phyloP scores from a whole-genome alignment of 768 basidiomycete genomes.

The Termitomyces sp. region DNA sequence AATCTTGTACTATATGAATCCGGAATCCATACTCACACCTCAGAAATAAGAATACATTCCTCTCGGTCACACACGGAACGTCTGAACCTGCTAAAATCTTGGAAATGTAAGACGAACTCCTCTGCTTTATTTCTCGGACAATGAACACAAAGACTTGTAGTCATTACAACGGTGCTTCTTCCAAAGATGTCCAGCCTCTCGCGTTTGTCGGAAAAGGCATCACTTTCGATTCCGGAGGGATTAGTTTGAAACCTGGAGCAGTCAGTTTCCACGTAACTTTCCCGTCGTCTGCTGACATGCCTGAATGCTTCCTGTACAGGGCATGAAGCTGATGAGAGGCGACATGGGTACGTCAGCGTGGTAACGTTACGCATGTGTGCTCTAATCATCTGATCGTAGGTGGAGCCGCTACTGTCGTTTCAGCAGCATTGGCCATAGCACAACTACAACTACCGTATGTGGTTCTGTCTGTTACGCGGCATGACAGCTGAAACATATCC shows the following conservation, averaged over 20 bases:
- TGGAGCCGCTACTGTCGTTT: slow-evolving; percentile 75
- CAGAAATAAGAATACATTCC: slow-evolving; percentile 60
- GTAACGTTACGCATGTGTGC: neutral
- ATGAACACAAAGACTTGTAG: slow-evolving; percentile 27
- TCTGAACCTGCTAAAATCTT: slow-evolving; percentile 82
- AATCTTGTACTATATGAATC: slow-evolving; percentile 3
- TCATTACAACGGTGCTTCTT: slow-evolving; percentile 74
- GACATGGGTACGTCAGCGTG: slow-evolving; percentile 63
- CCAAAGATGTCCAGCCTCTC: slow-evolving; percentile 52
- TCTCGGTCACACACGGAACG: slow-evolving; percentile 81
- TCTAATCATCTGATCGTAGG: slow-evolving; percentile 27
- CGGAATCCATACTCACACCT: neutral
- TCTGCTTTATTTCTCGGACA: neutral
- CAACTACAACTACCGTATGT: slow-evolving; percentile 76
- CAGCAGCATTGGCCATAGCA: slow-evolving; percentile 72
- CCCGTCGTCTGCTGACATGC: neutral
- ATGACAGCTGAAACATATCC: neutral
- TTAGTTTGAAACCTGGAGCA: slow-evolving; percentile 73
- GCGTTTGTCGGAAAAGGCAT: slow-evolving; percentile 86
- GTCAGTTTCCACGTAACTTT: slow-evolving; percentile 30
- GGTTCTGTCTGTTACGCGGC: neutral
- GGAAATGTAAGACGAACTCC: slow-evolving; percentile 54
- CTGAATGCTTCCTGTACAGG: slow-evolving; percentile 28
- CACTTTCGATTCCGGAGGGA: slow-evolving; percentile 87
- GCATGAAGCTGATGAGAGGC: slow-evolving; percentile 81